phyloP scores from a whole-genome alignment of 495 filamentous ascomycete species.

The Apiosordaria backusii region DNA sequence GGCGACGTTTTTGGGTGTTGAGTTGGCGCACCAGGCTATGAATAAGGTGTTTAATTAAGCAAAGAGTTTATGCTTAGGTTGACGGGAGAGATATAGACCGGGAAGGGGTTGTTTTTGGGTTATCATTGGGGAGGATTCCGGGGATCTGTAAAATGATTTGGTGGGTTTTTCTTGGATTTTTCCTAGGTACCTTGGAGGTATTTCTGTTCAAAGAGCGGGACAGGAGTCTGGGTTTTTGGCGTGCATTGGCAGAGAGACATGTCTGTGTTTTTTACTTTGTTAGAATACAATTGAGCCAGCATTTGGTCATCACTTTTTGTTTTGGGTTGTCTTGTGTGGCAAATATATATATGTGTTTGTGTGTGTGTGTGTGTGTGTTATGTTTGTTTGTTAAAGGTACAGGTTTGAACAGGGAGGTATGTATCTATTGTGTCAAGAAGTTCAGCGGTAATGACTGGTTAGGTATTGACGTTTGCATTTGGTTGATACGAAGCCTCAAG shows the following conservation, averaged over 20 bases:
- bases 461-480: no score
- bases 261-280: neutral
- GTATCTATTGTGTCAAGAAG: no score
- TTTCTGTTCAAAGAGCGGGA: neutral
- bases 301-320: no score
- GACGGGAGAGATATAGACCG: neutral
- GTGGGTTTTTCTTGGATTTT: constrained; percentile 6
- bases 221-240: neutral
- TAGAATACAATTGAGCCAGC: neutral
- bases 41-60: constrained; percentile 57
- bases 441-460: no score
- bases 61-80: neutral
- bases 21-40: constrained; percentile 79
- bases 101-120: neutral
- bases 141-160: neutral
- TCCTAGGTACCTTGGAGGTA: constrained; percentile 14
- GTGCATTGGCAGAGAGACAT: neutral
- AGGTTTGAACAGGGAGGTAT: no score
- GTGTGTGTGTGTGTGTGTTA: no score
- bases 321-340: no score
- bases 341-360: no score
- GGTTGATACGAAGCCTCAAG: no score
- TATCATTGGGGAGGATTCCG: neutral
- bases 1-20: constrained; percentile 66
- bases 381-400: no score